Percentiles rank a stretch among this genome's conserved stretches.
Evolutionary conservation across 371 early-diverging fungal species (phyloP).

Genomic region (Rhizopus sp.): DNA sequence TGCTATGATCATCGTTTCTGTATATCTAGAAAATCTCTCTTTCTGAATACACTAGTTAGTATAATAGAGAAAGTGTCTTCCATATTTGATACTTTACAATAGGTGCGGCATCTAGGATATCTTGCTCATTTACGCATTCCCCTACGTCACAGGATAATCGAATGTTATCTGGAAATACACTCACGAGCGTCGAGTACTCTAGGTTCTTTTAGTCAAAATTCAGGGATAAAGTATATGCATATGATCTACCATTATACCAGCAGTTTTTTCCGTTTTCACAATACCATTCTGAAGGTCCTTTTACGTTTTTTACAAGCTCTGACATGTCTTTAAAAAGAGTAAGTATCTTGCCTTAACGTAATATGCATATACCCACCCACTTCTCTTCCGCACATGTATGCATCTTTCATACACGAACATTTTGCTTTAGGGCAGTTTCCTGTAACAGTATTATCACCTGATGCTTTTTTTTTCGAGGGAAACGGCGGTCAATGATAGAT

Average conservation of each 20-base stretch:
- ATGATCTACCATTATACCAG: slow-evolving; percentile 53
- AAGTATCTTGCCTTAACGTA: neutral
- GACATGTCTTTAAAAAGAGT: slow-evolving; percentile 42
- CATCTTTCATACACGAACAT: slow-evolving; percentile 59
- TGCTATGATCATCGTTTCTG: slow-evolving; percentile 36
- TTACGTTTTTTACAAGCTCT: slow-evolving; percentile 46
- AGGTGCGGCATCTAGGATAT: slow-evolving; percentile 39
- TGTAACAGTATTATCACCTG: slow-evolving; percentile 37
- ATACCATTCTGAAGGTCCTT: slow-evolving; percentile 51
- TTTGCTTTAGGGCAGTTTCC: slow-evolving; percentile 46
- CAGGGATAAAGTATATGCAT: neutral
- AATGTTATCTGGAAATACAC: slow-evolving; percentile 62
- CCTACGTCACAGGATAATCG: slow-evolving; percentile 57
- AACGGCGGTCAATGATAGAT: neutral
- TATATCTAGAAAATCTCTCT: slow-evolving; percentile 38
- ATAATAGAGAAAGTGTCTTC: neutral
- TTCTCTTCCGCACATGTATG: slow-evolving; percentile 65
- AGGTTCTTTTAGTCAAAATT: neutral
- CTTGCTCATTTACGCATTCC: slow-evolving; percentile 60
- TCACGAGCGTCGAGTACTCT: slow-evolving; percentile 57
- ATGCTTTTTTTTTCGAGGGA: slow-evolving; percentile 9
- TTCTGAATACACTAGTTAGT: slow-evolving; percentile 17
- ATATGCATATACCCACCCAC: slow-evolving; percentile 29
- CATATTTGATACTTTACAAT: slow-evolving; percentile 24
- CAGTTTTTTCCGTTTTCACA: slow-evolving; percentile 56